A percentile compares a stretch with the other conserved stretches of the same genome.
These are phyloP conservation scores for Chaetomium olivaceum DNA, from an alignment of 2,329 filamentous ascomycete species.

Conservation along the genomic window DNA sequence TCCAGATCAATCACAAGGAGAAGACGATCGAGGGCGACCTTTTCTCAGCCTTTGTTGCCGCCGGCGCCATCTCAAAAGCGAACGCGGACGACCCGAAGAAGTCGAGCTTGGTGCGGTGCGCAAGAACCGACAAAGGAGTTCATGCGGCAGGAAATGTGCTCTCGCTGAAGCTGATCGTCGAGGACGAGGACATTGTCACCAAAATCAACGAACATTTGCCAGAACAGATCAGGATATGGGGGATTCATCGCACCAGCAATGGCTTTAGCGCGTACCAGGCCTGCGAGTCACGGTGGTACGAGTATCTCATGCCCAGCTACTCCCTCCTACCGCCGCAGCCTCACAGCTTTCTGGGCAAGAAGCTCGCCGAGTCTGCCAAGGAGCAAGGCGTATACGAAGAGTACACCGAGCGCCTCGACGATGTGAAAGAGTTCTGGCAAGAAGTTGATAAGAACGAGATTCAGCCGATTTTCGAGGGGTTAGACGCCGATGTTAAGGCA, in stretches of 20 bases:
- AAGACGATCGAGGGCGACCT: constrained; percentile 96
- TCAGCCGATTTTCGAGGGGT: constrained; percentile 63
- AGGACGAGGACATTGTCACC: constrained; percentile 81
- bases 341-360: constrained; percentile 79
- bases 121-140: constrained; percentile 87
- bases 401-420: constrained; percentile 68
- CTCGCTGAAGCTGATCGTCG: constrained; percentile 78
- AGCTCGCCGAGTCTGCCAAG: constrained; percentile 75
- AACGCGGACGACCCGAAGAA: constrained; percentile 98
- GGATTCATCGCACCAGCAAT: constrained; percentile 83
- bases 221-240: constrained; percentile 92
- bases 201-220: constrained; percentile 88
- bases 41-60: constrained; percentile 86
- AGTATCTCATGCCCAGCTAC: constrained; percentile 93
- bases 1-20: constrained; percentile 82
- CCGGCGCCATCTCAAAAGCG: constrained; percentile 91
- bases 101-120: constrained; percentile 89
- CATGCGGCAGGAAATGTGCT: constrained; percentile 33
- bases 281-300: constrained; percentile 95
- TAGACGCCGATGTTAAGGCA: constrained; percentile 65
- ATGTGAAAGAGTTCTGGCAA: constrained; percentile 80
- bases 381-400: constrained; percentile 70
- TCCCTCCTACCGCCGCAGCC: constrained; percentile 91
- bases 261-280: constrained; percentile 93
- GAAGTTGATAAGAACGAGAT: constrained; percentile 79